Conservation (phyloP, 2,329 filamentous ascomycete genomes). For the Exophiala spinifera region DNA sequence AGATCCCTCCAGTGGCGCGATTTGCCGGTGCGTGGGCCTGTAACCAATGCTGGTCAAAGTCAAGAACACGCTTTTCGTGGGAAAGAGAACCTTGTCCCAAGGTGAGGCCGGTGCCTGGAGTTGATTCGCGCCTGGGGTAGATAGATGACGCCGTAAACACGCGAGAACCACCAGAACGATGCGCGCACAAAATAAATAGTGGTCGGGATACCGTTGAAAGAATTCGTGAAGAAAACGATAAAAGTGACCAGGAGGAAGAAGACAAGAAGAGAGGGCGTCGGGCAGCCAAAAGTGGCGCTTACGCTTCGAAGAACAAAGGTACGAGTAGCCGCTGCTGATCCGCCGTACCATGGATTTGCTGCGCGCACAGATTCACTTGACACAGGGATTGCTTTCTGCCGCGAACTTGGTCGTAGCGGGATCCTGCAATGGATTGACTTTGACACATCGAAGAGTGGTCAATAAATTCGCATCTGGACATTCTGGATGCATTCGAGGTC, state of each 20-base stretch:
- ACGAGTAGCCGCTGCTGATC: background rate
- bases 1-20: background rate
- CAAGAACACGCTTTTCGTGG: background rate
- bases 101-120: background rate
- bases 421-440: too few relatives aligned
- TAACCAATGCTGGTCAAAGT: background rate
- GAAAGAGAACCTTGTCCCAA: background rate
- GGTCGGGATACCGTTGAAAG: background rate
- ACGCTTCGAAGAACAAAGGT: slow-evolving; percentile 4
- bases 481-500: too few relatives aligned
- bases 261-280: background rate
- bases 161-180: background rate
- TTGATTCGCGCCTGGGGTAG: background rate
- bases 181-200: background rate
- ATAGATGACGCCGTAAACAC: background rate
- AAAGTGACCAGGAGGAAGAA: slow-evolving; percentile 1
- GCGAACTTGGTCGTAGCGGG: too few relatives aligned
- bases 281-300: slow-evolving; percentile 10
- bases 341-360: too few relatives aligned
- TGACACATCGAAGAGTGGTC: too few relatives aligned
- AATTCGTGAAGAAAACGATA: background rate
- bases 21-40: background rate
- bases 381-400: too few relatives aligned
- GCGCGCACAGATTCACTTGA: too few relatives aligned
- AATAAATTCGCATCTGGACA: too few relatives aligned